Evolutionary conservation across 2,329 filamentous ascomycete species (phyloP).

Genomic region (Neofusicoccum ribis): DNA sequence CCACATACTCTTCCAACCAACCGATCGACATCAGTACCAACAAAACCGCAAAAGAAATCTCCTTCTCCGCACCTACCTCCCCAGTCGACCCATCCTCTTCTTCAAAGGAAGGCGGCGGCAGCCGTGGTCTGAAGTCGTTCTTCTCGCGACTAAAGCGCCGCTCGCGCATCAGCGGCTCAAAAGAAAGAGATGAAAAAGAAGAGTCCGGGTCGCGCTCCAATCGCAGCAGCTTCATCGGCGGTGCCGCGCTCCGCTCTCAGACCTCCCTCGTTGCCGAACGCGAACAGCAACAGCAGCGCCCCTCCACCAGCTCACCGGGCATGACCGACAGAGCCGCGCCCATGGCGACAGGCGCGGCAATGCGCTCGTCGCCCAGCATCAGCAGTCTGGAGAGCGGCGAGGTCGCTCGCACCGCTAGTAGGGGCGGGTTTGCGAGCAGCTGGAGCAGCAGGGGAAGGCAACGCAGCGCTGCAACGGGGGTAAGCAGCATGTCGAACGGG

Average conservation of each 20-base stretch:
- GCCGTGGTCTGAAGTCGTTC: constrained; percentile 38
- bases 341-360: background rate
- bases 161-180: constrained; percentile 26
- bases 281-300: background rate
- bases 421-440: background rate
- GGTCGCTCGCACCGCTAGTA: background rate
- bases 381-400: constrained; percentile 9
- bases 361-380: constrained; percentile 5
- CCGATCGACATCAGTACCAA: too few species aligned
- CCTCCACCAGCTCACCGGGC: background rate
- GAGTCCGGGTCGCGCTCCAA: constrained; percentile 14
- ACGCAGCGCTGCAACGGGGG: constrained; percentile 3
- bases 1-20: background rate
- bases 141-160: constrained; percentile 42
- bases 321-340: background rate
- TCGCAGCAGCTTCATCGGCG: constrained; percentile 11
- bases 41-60: background rate
- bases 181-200: background rate
- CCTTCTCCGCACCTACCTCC: background rate
- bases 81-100: background rate
- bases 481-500: constrained; percentile 26
- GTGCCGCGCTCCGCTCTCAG: constrained; percentile 7
- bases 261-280: background rate
- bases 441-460: constrained; percentile 2
- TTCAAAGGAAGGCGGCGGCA: constrained; percentile 22